Base-by-base conservation (phyloP, 1,284 basidiomycete genomes). In the Ustilago shanxiensis region DNA sequence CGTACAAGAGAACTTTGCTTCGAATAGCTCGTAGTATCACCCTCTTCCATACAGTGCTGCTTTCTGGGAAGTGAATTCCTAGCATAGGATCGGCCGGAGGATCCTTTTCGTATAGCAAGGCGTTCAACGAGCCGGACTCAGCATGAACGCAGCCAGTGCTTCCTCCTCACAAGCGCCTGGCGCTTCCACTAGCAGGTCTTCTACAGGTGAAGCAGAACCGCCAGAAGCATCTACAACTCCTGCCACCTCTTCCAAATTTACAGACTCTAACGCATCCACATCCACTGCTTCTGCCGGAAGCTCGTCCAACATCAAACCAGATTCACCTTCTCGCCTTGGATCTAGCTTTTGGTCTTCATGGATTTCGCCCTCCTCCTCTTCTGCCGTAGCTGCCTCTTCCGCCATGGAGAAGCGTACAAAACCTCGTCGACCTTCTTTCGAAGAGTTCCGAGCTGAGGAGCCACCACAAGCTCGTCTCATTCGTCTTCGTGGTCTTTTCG, bases 391-490 rank as follows among this genome's bases (percentile, higher is more conserved):
- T 20, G 77, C 77, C 33, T 77, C 73, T 35, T 61, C 74, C n/a
- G 74, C 73, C 31, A 70, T 79, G 63, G 77, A 79, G 59, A 79
- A 75, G 60, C 61, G 73, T 24, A 39, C 55, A 2, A 72, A 62
- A 33, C 76, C 65, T 8, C 60, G 72, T 2, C 41, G 75, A 33
- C 77, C 83, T 31, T 68, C 74, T 4, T 86, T 79, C 49, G 83
- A 85, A 26, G 76, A 85, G 60, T 82, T 81, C 41, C 69, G 84
- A 0, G 77, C 80, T 9, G 79, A 86, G 37, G 84, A 86, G 57
- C 84, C 84, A 10, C 84, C 84, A 7, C 84, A 86, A 67, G 81
- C 84, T 16, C 72, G 84, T 10, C 69, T 86, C 7, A 81, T 86
- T 22, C 79, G 84, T 22, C 72, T 86, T 20, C 77, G 84, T 11